Conservation (phyloP, 257 asterid genomes). For the Nicotiana undulata region DNA sequence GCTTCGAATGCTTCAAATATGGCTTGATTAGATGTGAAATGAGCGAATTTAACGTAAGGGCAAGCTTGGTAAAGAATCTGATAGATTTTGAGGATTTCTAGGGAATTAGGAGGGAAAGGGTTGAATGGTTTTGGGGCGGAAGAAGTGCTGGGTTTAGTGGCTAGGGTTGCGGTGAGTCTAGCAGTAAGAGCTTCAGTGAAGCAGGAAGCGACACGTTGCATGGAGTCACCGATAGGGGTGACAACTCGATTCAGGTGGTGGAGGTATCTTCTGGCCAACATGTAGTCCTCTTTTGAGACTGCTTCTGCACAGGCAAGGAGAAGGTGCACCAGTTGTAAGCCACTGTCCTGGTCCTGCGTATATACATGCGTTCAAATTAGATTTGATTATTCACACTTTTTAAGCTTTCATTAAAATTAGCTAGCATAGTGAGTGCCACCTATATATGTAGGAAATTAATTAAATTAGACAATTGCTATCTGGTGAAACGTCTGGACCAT, state of each 20-base stretch:
- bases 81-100: slow-evolving; percentile 73
- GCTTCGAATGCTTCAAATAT: slow-evolving; percentile 78
- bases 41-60: slow-evolving; percentile 79
- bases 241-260: slow-evolving; percentile 67
- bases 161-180: slow-evolving; percentile 57
- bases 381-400: not conserved
- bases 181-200: slow-evolving; percentile 68
- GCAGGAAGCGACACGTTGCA: slow-evolving; percentile 82
- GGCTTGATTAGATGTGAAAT: slow-evolving; percentile 84
- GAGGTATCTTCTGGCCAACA: slow-evolving; percentile 66
- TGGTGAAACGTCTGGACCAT: not conserved
- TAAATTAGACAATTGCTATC: not conserved
- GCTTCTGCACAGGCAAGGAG: slow-evolving; percentile 85
- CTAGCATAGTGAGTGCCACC: too few species aligned
- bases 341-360: slow-evolving; percentile 61
- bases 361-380: not conserved
- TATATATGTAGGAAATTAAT: too few species aligned
- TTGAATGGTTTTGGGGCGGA: slow-evolving; percentile 40
- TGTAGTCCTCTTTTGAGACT: slow-evolving; percentile 74
- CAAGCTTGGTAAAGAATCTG: slow-evolving; percentile 88
- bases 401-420: not conserved
- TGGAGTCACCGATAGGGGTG: slow-evolving; percentile 67
- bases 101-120: slow-evolving; percentile 62
- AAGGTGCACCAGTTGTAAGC: slow-evolving; percentile 71
- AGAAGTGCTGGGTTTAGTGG: slow-evolving; percentile 47